Base-by-base conservation (phyloP, 495 filamentous ascomycete species). In the Tuber aestivum region DNA sequence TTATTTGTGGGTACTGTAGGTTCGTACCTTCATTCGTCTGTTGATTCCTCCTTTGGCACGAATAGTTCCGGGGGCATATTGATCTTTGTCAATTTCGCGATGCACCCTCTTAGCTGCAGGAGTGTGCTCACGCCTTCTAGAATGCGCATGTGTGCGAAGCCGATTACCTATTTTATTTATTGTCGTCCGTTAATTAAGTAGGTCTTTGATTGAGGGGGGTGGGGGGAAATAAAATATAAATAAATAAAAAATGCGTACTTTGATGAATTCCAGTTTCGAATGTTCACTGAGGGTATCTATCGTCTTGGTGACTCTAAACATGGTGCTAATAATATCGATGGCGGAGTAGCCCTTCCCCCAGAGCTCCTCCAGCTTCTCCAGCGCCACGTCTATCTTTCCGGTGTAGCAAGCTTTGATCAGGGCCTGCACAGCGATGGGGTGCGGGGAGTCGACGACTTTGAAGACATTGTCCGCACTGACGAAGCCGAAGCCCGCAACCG, bases 61-160 rank as follows among this genome's bases (percentile, higher is more conserved):
- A 97, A 97, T n/a, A 92, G 89, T 79, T 92, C 89, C 23, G 93
- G 92, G 81, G 94, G 92, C 95, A 98, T 97, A 83, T 97, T 97
- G 82, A 97, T 89, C 87, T 91, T 96, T 83, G 92, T 93, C 72
- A 99, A 87, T 77, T 94, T 90, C 14, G 93, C 93, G 69, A 98
- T 88, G 82, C 94, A 97, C 37, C 95, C 95, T 81, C 91, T 94
- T 50, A 99, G 86, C 83, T 99, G 95, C 73, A 98, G 88, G 65
- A 97, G 86, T 4, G 95, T 97, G 85, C 97, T 94, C 71, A 99
- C 93, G 37, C 95, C 95, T 78, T 99, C 95, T 61, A 98, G 86
- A 72, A 99, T 95, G 80, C 96, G 93, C 95, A 99, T 99, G 82
- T 99, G 95, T 23, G 96, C 97, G 84, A 99, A 99, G 23, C 95